A percentile compares a stretch with the other conserved stretches of the same genome.
These are phyloP conservation scores for Annona squamosa DNA, from an alignment of 164 flowering plant species.

Conservation along the genomic window DNA sequence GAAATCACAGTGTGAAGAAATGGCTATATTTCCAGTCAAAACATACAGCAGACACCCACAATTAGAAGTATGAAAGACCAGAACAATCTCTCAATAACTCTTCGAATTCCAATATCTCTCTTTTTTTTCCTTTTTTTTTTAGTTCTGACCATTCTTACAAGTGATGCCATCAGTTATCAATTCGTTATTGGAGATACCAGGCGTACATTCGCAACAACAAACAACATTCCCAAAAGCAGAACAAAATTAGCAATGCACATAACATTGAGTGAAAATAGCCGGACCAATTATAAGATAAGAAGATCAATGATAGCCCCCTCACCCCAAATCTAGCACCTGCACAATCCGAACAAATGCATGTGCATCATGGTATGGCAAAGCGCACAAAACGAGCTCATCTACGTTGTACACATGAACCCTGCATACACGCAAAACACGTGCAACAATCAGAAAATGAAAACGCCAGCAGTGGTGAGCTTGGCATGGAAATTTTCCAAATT, in stretches of 20 bases:
- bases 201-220: not conserved
- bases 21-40: not conserved
- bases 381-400: conserved; percentile 73
- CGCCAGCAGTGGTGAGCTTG: not conserved
- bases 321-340: conserved; percentile 63
- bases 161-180: not conserved
- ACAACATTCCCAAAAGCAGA: no score
- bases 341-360: conserved; percentile 75
- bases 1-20: not conserved
- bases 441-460: not conserved
- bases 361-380: conserved; percentile 89
- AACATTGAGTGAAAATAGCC: no score
- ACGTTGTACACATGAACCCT: conserved; percentile 76
- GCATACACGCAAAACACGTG: conserved; percentile 4
- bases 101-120: no score
- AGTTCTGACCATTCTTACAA: not conserved
- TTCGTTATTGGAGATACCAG: not conserved
- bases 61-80: not conserved
- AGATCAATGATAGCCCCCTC: conserved; percentile 13
- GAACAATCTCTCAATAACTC: no score
- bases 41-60: not conserved
- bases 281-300: not conserved
- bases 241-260: no score
- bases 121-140: no score
- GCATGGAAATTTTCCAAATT: not conserved